Conservation (phyloP, 2,329 filamentous ascomycete species). For the Ciborinia camelliae region DNA sequence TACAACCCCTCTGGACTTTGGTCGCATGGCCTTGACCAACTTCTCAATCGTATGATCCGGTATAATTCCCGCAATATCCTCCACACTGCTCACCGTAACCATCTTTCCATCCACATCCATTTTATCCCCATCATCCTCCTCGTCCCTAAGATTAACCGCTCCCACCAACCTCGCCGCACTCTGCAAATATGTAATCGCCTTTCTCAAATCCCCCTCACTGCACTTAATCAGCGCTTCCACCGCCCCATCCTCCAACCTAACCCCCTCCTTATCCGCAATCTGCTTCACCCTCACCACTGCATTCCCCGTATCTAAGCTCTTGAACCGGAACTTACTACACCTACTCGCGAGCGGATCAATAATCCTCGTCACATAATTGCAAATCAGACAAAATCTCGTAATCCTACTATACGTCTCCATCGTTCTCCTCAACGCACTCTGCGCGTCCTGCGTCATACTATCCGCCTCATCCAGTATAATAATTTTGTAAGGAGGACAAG, state of each 20-base stretch:
- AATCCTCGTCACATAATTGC: constrained; percentile 97
- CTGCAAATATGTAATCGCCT: constrained; percentile 94
- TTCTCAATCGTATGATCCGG: constrained; percentile 68
- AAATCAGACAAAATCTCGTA: constrained; percentile 94
- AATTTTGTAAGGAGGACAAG: constrained; percentile 97
- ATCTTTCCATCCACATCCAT: constrained; percentile 52
- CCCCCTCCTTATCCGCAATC: constrained; percentile 77
- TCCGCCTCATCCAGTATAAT: constrained; percentile 98
- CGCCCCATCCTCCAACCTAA: constrained; percentile 73
- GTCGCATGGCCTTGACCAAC: constrained; percentile 73
- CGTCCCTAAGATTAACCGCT: constrained; percentile 49
- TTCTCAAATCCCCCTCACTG: constrained; percentile 90
- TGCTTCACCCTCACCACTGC: constrained; percentile 74
- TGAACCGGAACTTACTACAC: constrained; percentile 97
- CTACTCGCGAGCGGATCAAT: constrained; percentile 92
- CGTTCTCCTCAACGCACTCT: constrained; percentile 84
- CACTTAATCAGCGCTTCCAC: constrained; percentile 80
- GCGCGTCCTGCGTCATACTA: constrained; percentile 98
- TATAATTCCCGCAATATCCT: constrained; percentile 96
- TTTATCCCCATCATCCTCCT: constrained; percentile 42
- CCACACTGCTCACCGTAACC: constrained; percentile 75
- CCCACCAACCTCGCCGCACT: constrained; percentile 88
- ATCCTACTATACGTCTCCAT: constrained; percentile 99
- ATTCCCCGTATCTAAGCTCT: constrained; percentile 85
- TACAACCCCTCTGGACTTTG: constrained; percentile 57